These are phyloP conservation scores for Crithidia brevicula DNA, from an alignment of 208 protist genomes.

Conservation along the genomic window DNA sequence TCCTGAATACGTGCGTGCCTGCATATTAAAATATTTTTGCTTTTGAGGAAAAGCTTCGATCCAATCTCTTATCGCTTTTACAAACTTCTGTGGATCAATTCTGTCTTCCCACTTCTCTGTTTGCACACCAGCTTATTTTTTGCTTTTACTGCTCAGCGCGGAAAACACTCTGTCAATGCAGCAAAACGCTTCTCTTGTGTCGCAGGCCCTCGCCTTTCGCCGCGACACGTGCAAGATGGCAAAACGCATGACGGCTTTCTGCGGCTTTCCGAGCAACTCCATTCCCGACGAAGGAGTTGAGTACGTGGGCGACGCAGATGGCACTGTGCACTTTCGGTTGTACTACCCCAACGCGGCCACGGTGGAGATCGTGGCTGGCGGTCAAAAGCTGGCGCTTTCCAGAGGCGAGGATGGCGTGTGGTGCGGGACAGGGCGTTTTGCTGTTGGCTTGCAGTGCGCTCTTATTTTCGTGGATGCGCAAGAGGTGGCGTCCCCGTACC, in stretches of 20 bases:
- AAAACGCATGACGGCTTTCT: slow-evolving; percentile 8
- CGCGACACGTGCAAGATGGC: slow-evolving; percentile 8
- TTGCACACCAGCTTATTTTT: too few species aligned
- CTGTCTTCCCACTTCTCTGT: too few species aligned
- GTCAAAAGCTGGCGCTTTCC: background rate
- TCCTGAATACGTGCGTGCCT: too few species aligned
- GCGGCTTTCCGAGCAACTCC: slow-evolving; percentile 13
- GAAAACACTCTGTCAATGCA: too few species aligned
- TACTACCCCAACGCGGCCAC: slow-evolving; percentile 24
- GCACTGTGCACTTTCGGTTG: slow-evolving; percentile 23
- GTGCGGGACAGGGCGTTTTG: slow-evolving; percentile 3
- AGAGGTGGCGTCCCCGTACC: slow-evolving; percentile 22
- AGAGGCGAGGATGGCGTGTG: slow-evolving; percentile 9
- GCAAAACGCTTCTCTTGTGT: background rate
- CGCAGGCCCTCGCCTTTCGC: slow-evolving; percentile 11
- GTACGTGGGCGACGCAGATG: slow-evolving; percentile 17
- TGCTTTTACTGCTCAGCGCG: too few species aligned
- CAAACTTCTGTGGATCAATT: too few species aligned
- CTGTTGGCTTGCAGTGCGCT: slow-evolving; percentile 27
- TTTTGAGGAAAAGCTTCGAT: too few species aligned
- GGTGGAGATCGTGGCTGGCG: slow-evolving; percentile 2
- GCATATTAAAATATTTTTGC: too few species aligned
- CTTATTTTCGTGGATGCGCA: slow-evolving; percentile 28
- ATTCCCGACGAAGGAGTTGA: slow-evolving; percentile 26
- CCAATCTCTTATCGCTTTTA: too few species aligned